A percentile compares a stretch with the other conserved stretches of the same genome.
Evolutionary conservation across 2,329 filamentous ascomycete species (phyloP).

Genomic region (Hymenoscyphus linearis): DNA sequence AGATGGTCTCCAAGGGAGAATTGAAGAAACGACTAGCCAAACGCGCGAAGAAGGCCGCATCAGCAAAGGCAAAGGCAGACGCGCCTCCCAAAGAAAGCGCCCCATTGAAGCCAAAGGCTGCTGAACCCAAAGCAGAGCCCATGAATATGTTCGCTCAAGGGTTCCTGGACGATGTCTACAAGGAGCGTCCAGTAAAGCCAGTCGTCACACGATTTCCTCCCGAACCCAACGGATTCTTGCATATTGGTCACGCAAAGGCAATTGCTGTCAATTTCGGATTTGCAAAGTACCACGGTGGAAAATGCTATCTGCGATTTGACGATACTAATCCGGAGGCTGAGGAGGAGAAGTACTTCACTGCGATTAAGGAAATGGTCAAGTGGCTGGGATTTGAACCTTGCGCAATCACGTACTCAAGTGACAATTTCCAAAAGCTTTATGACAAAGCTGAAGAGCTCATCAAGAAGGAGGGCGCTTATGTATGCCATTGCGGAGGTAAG

Average conservation of each 20-base stretch:
- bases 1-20: slow-evolving; percentile 60
- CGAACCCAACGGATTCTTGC: slow-evolving; percentile 88
- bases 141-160: slow-evolving; percentile 69
- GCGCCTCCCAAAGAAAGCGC: slow-evolving; percentile 33
- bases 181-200: slow-evolving; percentile 55
- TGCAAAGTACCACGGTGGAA: slow-evolving; percentile 73
- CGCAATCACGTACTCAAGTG: slow-evolving; percentile 79
- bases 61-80: slow-evolving; percentile 46
- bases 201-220: slow-evolving; percentile 73
- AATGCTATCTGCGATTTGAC: slow-evolving; percentile 73
- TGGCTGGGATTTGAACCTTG: slow-evolving; percentile 79
- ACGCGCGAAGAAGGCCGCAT: slow-evolving; percentile 50
- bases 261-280: slow-evolving; percentile 97
- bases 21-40: slow-evolving; percentile 57
- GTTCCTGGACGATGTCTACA: slow-evolving; percentile 68
- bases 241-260: slow-evolving; percentile 92
- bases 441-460: slow-evolving; percentile 85
- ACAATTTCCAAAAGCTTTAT: slow-evolving; percentile 82
- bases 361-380: slow-evolving; percentile 80
- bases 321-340: slow-evolving; percentile 95
- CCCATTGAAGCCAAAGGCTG: slow-evolving; percentile 24
- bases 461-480: slow-evolving; percentile 64
- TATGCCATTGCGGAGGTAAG: slow-evolving; percentile 74
- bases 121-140: slow-evolving; percentile 29
- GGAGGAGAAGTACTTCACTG: slow-evolving; percentile 80